phyloP scores from a whole-genome alignment of 768 basidiomycete species.

The Tulasnella sp. region DNA sequence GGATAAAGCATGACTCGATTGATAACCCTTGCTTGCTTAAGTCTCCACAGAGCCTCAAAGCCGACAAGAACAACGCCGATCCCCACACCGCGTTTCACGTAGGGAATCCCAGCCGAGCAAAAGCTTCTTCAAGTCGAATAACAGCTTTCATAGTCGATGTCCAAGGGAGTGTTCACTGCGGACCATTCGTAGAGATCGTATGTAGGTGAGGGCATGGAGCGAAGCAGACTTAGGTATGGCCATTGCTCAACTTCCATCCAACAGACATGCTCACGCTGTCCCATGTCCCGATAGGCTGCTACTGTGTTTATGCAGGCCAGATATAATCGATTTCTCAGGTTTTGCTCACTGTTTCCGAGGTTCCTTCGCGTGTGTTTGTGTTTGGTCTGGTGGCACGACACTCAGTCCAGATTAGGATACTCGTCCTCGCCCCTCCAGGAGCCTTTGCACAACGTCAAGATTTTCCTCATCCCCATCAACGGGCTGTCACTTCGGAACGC shows the following conservation, averaged over 20 bases:
- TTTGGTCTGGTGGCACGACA: slow-evolving; percentile 1
- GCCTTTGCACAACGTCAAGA: neutral
- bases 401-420: neutral
- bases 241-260: neutral
- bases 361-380: neutral
- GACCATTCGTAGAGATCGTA: neutral
- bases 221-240: neutral
- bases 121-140: neutral
- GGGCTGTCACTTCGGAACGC: neutral
- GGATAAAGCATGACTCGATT: too few relatives aligned
- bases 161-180: neutral
- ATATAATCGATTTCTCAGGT: neutral
- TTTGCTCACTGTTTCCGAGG: neutral
- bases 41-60: too few relatives aligned
- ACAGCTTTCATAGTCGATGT: neutral
- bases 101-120: too few relatives aligned
- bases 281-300: neutral
- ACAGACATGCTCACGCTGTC: neutral
- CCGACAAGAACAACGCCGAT: too few relatives aligned
- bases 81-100: too few relatives aligned
- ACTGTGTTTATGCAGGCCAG: neutral
- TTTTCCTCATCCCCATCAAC: neutral
- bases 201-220: neutral
- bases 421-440: neutral
- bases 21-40: too few relatives aligned